Evolutionary conservation across 768 basidiomycete species (phyloP), one percentile per base, ranked within the genome.

Genomic region (Lentinula raphanica): DNA sequence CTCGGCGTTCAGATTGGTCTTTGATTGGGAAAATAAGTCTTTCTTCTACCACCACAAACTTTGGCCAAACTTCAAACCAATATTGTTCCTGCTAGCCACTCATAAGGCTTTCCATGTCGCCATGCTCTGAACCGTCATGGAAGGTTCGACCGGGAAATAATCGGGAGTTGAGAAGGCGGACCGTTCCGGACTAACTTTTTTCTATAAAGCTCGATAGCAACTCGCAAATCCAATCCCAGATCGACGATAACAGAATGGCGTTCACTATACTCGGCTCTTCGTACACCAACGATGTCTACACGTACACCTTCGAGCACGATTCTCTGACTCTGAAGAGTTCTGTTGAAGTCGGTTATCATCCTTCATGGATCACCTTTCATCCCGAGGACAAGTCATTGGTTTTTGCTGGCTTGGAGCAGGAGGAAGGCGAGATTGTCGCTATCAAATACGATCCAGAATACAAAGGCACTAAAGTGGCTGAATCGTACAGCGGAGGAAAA

Each of bases 321-420:
- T 76, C 76, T 23, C 70, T 92, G 57, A 72, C 72, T 11, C 67
- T 81, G 31, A 64, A 72, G 12, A 78, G 82, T 3, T 61, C 76
- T 15, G 64, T 82, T 51, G 66, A 68, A 8, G 81, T 84, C 35
- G 87, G 88, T 27, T 70, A 77, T 62, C 82, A 83, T 64, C 88
- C 91, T 0, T 90, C 90, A 5, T 94, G 92, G 92, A 77, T 94
- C 60, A 79, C 85, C 11, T 71, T 74, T 6, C 80, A 87, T 65
- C 84, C 85, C 0, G 69, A 66, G 0, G 80, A 87, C 60, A 74
- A 71, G 44, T 79, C 82, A 3, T 63, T 92, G 27, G 73, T 90
- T 31, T 86, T 86, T 64, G 74, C 89, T 11, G 85, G 79, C 0
- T 74, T 92, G 19, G 87, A 92, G 63, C 81, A 86, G 59, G 62